Evolutionary conservation across 177 flowering plant genomes (phyloP).

Genomic region (Vitis hybrid): DNA sequence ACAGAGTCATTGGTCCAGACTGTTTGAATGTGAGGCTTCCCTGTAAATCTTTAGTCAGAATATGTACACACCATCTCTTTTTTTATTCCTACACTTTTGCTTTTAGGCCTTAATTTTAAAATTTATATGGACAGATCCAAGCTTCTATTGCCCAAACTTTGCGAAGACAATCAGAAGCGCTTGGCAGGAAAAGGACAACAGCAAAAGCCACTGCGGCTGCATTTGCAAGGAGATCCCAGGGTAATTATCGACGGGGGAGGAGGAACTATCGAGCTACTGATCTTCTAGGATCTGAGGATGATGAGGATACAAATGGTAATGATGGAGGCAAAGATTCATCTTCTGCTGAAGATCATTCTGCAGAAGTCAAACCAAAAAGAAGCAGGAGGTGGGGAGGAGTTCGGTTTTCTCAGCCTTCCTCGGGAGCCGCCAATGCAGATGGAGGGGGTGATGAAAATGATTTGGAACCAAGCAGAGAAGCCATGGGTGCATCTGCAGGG

Average conservation of each 20-base stretch:
- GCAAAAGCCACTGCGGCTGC: slow-evolving; percentile 49
- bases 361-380: slow-evolving; percentile 52
- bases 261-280: slow-evolving; percentile 38
- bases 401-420: slow-evolving; percentile 36
- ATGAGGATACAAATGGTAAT: slow-evolving; percentile 55
- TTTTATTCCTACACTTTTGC: slow-evolving; percentile 10
- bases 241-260: slow-evolving; percentile 48
- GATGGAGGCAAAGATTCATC: slow-evolving; percentile 63
- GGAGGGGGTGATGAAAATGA: slow-evolving; percentile 52
- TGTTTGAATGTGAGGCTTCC: no score
- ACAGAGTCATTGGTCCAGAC: no score
- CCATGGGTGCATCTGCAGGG: slow-evolving; percentile 49
- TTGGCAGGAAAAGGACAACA: slow-evolving; percentile 50
- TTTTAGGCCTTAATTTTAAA: slow-evolving; percentile 10
- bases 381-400: slow-evolving; percentile 43
- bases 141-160: slow-evolving; percentile 80
- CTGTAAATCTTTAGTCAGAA: no score
- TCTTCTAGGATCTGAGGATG: slow-evolving; percentile 53
- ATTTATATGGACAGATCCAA: slow-evolving; percentile 65
- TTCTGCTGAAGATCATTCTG: slow-evolving; percentile 60
- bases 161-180: slow-evolving; percentile 78
- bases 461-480: slow-evolving; percentile 41
- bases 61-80: not conserved
- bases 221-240: slow-evolving; percentile 48
- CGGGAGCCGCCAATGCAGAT: slow-evolving; percentile 35